Evolutionary conservation across 1,139 yeast genomes (phyloP).

Genomic region (Sporopachydermia cereana): DNA sequence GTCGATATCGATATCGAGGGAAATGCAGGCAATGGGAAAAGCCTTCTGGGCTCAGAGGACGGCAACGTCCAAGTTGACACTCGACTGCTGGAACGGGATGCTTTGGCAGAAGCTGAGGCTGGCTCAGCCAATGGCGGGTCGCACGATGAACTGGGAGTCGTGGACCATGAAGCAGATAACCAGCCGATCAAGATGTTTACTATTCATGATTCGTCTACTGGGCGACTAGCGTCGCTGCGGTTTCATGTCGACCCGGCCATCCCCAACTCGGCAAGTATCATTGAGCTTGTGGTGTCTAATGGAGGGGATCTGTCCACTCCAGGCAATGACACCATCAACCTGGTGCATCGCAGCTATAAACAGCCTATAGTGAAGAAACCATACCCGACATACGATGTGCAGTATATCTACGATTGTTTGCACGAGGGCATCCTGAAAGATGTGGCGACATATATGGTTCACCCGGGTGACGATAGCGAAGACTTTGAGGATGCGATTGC

Average conservation of each 20-base stretch:
- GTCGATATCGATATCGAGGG: neutral
- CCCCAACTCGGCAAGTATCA: constrained; percentile 2
- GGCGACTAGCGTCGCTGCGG: neutral
- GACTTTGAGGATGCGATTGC: constrained; percentile 5
- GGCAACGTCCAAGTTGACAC: constrained; percentile 4
- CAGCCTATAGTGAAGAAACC: neutral
- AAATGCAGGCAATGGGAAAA: neutral
- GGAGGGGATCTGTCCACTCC: constrained; percentile 4
- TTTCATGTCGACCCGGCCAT: neutral
- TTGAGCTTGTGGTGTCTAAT: neutral
- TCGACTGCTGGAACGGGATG: constrained; percentile 3
- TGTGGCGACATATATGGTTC: constrained; percentile 1
- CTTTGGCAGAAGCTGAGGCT: neutral
- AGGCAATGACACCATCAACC: constrained; percentile 1
- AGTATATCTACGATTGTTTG: constrained; percentile 3
- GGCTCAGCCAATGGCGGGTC: neutral
- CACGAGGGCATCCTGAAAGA: constrained; percentile 4
- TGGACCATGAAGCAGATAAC: neutral
- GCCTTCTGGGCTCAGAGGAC: neutral
- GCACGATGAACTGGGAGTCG: neutral
- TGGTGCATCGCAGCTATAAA: constrained; percentile 5
- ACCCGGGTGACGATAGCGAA: neutral
- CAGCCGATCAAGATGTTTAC: constrained; percentile 4
- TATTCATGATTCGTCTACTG: constrained; percentile 1
- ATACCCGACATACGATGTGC: constrained; percentile 5